Evolutionary conservation across 257 asterid species (phyloP), one percentile per base, ranked within the genome.

Genomic region (Paraleonurus japonicus): DNA sequence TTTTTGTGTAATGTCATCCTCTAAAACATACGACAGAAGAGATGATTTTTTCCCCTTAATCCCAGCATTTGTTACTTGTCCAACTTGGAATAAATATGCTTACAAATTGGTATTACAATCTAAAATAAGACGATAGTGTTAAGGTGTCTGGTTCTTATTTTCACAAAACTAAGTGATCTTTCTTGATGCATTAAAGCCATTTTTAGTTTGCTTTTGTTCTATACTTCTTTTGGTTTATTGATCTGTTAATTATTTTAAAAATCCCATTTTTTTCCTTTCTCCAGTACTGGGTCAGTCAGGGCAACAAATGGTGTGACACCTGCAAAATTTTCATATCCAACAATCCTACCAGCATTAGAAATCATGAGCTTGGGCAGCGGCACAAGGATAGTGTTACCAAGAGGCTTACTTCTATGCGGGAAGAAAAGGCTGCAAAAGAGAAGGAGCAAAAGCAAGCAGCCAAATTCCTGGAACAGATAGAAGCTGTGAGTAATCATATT

Each of bases 221-320:
- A 16, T 55, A 28, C 24, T 51, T 65, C 47, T 64, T 45, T 64
- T 64, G 33, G 30, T 17, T 67, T 69, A 50, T 61, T 17, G 24
- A 62, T 39, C 30, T 1, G 17, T 55, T 39, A 60, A 41, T 65
- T 43, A 75, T 68, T 75, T 72, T 67, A 62, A 75, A 51, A 27
- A 23, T 0, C n/a, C 2, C 12, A 7, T 37, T 43, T 12, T 51
- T 70, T 71, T 75, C 23, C 35, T 43, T 60, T 72, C 51, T 79
- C 15, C 87, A 95, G 98, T 95, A 65, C 81, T 95, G 99, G 98
- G 99, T 95, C 57, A 92, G 99, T 80, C 99, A 95, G 84, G 99
- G 99, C 28, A 95, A 92, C 89, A 95, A 95, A 75, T 95, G 99
- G 99, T 95, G 99, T 5, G 97, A 95, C 61, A 82, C 89, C 81